A percentile compares a stretch with the other conserved stretches of the same genome.
These are phyloP conservation scores for Termitomyces sp. DNA, from an alignment of 768 basidiomycete genomes.

Conservation along the genomic window DNA sequence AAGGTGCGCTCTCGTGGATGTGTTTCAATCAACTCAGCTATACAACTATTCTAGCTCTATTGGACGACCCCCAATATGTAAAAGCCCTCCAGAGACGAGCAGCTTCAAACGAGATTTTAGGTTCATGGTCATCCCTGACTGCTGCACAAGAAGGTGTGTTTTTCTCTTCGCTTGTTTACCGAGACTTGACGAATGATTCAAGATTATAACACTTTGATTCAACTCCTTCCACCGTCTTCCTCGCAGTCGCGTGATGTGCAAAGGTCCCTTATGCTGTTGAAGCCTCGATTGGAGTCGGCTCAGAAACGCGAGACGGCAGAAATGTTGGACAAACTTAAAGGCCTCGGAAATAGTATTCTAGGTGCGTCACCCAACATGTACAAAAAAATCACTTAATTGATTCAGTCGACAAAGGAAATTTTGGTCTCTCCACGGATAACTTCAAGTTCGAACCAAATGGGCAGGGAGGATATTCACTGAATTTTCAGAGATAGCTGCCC, in stretches of 20 bases:
- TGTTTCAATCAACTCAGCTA: slow-evolving; percentile 23
- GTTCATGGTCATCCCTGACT: slow-evolving; percentile 79
- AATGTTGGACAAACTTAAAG: slow-evolving; percentile 92
- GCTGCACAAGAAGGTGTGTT: slow-evolving; percentile 78
- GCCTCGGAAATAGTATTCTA: slow-evolving; percentile 84
- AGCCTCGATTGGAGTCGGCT: slow-evolving; percentile 66
- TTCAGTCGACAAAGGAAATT: slow-evolving; percentile 56
- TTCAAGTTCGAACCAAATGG: slow-evolving; percentile 95
- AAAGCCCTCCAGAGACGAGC: slow-evolving; percentile 93
- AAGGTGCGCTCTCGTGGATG: slow-evolving; percentile 41
- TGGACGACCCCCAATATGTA: slow-evolving; percentile 79
- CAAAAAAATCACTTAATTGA: not conserved
- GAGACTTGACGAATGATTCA: slow-evolving; percentile 1
- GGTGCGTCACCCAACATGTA: slow-evolving; percentile 41
- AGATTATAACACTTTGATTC: slow-evolving; percentile 80
- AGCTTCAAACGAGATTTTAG: slow-evolving; percentile 72
- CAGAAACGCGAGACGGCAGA: slow-evolving; percentile 87
- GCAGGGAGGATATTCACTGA: slow-evolving; percentile 94
- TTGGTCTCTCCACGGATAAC: slow-evolving; percentile 93
- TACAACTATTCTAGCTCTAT: slow-evolving; percentile 31
- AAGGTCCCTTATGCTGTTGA: slow-evolving; percentile 49
- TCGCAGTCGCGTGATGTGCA: slow-evolving; percentile 45
- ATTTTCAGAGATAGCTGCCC: slow-evolving; percentile 54
- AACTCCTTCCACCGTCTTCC: slow-evolving; percentile 55
- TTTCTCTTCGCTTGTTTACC: not conserved